Conservation (phyloP, 495 filamentous ascomycete genomes). For the Aspergillus sclerotioniger region DNA sequence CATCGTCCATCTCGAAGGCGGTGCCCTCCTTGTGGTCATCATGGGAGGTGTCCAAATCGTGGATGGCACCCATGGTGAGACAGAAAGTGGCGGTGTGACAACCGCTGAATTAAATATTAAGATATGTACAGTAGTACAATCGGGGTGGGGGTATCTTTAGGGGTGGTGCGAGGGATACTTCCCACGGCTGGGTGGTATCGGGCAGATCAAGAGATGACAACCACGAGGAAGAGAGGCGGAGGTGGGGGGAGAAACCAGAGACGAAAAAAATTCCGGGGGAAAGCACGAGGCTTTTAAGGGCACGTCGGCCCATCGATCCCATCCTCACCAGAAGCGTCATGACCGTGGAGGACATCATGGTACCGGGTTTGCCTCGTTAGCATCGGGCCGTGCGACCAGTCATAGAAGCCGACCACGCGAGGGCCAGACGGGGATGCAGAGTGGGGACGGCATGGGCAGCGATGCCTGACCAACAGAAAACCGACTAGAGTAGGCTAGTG, state of each 20-base stretch:
- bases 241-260: background rate
- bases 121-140: background rate
- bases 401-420: background rate
- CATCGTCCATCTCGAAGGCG: constrained; percentile 28
- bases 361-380: background rate
- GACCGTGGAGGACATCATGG: background rate
- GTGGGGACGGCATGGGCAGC: background rate
- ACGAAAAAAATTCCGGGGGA: background rate
- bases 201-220: background rate
- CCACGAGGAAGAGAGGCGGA: constrained; percentile 4
- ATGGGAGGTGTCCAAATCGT: constrained; percentile 31
- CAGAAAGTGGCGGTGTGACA: background rate
- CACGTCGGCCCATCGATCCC: background rate
- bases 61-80: constrained; percentile 29
- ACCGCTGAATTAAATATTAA: background rate
- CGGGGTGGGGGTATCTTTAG: background rate
- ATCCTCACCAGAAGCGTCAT: background rate
- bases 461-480: background rate
- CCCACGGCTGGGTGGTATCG: background rate
- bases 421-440: background rate
- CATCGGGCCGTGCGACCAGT: constrained; percentile 2
- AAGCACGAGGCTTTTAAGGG: constrained; percentile 5
- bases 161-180: background rate
- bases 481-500: background rate
- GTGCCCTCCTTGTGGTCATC: constrained; percentile 28